Evolutionary conservation across 2,329 filamentous ascomycete genomes (phyloP), one percentile per base, ranked within the genome.

Genomic region (Penicillium sp.): DNA sequence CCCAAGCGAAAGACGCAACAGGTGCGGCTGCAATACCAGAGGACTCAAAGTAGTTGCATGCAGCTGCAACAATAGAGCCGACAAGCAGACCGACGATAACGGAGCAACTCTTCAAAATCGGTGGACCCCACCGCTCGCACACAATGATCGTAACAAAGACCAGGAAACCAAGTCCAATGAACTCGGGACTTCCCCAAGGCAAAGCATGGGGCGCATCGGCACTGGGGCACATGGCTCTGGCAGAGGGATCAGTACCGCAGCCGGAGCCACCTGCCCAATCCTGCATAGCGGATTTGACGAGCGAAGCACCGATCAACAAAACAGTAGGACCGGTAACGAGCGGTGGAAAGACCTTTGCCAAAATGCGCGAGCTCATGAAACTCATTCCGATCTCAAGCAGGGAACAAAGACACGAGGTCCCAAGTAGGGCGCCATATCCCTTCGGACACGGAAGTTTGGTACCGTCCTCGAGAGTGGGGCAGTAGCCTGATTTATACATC

Each of bases 271-370:
- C 86, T n/a, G 84, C 86, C 87, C 86, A 89, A 63, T 87, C 82
- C 60, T 85, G 71, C 72, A 89, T 86, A 2, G 85, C 86, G 51
- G 81, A 83, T 45, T 79, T 68, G 57, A 90, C 83, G 16, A 89
- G 77, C 32, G 82, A 82, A 27, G 88, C 81, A 16, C 87, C 87
- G 56, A 90, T 88, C 31, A 89, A 78, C 58, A 86, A 78, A 38
- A 89, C 83, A 0, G 86, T 86, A 2, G 85, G 85, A 2, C 86
- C 87, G 1, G 87, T 89, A 43, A 89, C 85, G 9, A 89, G 75
- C 4, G 86, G 86, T 2, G 86, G 86, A 68, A 89, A 89, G 57
- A 89, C 77, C 57, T 78, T 81, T 63, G 86, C 83, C 31, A 88
- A 74, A 9, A 81, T 71, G 46, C 77, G 78, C 0, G 85, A 83